These are phyloP conservation scores for Didymella segeticola DNA, from an alignment of 2,329 filamentous ascomycete genomes.

Conservation along the genomic window DNA sequence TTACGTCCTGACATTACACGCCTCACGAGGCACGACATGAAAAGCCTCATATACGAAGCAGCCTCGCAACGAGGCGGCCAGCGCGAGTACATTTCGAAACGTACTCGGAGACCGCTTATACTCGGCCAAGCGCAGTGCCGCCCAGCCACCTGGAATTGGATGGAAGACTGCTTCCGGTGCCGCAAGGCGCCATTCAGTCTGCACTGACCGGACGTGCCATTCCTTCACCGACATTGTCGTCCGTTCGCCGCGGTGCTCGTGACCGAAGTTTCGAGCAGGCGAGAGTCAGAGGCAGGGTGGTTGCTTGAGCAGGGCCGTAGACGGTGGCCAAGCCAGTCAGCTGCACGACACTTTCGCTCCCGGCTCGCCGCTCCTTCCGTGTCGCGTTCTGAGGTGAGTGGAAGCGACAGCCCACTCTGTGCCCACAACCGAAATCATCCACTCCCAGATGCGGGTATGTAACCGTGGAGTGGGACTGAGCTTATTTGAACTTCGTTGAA, in stretches of 20 bases:
- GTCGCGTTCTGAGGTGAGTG: constrained; percentile 22
- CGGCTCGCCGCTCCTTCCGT: constrained; percentile 33
- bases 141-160: constrained; percentile 13
- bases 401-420: constrained; percentile 32
- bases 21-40: neutral
- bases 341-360: constrained; percentile 35
- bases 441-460: constrained; percentile 34
- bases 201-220: constrained; percentile 10
- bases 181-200: constrained; percentile 5
- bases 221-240: constrained; percentile 17
- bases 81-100: constrained; percentile 15
- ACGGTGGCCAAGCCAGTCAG: constrained; percentile 19
- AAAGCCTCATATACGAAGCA: constrained; percentile 7
- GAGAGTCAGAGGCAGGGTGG: constrained; percentile 14
- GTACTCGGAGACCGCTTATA: constrained; percentile 8
- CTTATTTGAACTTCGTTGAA: constrained; percentile 38
- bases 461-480: constrained; percentile 42
- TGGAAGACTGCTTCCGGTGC: constrained; percentile 13
- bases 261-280: constrained; percentile 25
- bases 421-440: constrained; percentile 30
- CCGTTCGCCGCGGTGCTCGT: constrained; percentile 9
- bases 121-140: constrained; percentile 15
- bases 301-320: constrained; percentile 13
- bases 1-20: neutral
- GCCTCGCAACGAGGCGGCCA: constrained; percentile 12